Evolutionary conservation across 768 basidiomycete species (phyloP).

Genomic region (Podaxis sp.): DNA sequence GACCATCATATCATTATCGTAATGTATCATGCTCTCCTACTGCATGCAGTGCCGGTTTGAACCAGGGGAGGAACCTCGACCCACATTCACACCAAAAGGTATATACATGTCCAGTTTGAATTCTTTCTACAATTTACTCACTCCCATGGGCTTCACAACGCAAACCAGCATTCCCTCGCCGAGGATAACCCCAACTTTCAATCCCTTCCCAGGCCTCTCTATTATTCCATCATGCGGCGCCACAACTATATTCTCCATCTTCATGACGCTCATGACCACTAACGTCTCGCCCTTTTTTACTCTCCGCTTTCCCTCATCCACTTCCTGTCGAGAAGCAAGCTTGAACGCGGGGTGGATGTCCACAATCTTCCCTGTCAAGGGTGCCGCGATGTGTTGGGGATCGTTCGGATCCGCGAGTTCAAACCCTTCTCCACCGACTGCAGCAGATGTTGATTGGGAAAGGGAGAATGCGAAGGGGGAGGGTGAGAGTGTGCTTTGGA

Average conservation of each 20-base stretch:
- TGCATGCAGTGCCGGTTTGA: too few relatives aligned
- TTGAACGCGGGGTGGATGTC: constrained; percentile 32
- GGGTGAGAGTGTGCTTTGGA: constrained; percentile 31
- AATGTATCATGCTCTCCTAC: too few relatives aligned
- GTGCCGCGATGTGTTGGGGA: constrained; percentile 27
- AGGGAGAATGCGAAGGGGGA: constrained; percentile 30
- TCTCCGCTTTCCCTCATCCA: neutral
- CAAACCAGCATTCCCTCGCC: constrained; percentile 35
- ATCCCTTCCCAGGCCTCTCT: constrained; percentile 29
- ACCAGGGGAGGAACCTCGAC: too few relatives aligned
- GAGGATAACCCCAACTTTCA: constrained; percentile 30
- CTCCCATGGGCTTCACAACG: constrained; percentile 15
- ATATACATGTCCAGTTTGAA: neutral
- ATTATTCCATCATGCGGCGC: constrained; percentile 30
- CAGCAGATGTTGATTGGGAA: constrained; percentile 29
- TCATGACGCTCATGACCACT: constrained; percentile 36
- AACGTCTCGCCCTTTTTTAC: constrained; percentile 33
- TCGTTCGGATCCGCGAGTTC: constrained; percentile 36
- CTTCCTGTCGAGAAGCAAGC: neutral
- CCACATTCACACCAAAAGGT: too few relatives aligned
- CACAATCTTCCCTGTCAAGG: constrained; percentile 36
- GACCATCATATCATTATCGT: too few relatives aligned
- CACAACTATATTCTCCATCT: constrained; percentile 36
- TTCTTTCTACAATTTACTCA: constrained; percentile 6
- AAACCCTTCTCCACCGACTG: constrained; percentile 21